A percentile compares a stretch with the other conserved stretches of the same genome.
Conservation (phyloP, 2,329 filamentous ascomycete species). For the Bipolaris bicolor region DNA sequence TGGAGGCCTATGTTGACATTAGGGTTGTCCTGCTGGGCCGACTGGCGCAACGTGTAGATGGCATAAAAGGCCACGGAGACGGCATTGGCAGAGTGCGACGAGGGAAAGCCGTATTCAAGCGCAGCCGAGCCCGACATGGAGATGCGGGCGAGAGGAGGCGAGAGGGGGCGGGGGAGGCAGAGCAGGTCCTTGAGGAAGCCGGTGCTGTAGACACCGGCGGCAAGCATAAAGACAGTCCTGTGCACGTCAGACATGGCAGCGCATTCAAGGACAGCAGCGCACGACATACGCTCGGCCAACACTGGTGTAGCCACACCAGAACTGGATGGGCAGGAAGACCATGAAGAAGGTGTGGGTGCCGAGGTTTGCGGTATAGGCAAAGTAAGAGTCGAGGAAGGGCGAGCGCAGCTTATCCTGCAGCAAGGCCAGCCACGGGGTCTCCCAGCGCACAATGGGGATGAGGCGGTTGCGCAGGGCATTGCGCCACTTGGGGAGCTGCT, state of each 20-base stretch:
- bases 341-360: slow-evolving; percentile 98
- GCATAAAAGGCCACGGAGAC: slow-evolving; percentile 90
- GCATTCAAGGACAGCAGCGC: slow-evolving; percentile 10
- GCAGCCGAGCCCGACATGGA: slow-evolving; percentile 97
- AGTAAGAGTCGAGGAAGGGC: slow-evolving; percentile 90
- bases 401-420: slow-evolving; percentile 81
- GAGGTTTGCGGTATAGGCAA: slow-evolving; percentile 96
- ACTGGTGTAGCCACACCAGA: slow-evolving; percentile 90
- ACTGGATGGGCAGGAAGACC: slow-evolving; percentile 89
- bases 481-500: slow-evolving; percentile 84
- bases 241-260: slow-evolving; percentile 26
- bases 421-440: slow-evolving; percentile 91
- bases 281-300: slow-evolving; percentile 81
- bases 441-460: slow-evolving; percentile 88
- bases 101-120: slow-evolving; percentile 96
- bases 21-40: slow-evolving; percentile 66
- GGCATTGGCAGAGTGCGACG: slow-evolving; percentile 95
- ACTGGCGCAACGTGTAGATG: slow-evolving; percentile 71
- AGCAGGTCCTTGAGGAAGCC: slow-evolving; percentile 94
- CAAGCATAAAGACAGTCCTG: slow-evolving; percentile 64
- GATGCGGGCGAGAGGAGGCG: slow-evolving; percentile 89
- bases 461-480: slow-evolving; percentile 81
- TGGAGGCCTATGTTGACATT: slow-evolving; percentile 69
- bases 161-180: slow-evolving; percentile 88
- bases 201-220: slow-evolving; percentile 70